Percentiles rank a stretch among this genome's conserved stretches.
Evolutionary conservation across 257 asterid species (phyloP).

Genomic region (Rehmannia glutinosa): DNA sequence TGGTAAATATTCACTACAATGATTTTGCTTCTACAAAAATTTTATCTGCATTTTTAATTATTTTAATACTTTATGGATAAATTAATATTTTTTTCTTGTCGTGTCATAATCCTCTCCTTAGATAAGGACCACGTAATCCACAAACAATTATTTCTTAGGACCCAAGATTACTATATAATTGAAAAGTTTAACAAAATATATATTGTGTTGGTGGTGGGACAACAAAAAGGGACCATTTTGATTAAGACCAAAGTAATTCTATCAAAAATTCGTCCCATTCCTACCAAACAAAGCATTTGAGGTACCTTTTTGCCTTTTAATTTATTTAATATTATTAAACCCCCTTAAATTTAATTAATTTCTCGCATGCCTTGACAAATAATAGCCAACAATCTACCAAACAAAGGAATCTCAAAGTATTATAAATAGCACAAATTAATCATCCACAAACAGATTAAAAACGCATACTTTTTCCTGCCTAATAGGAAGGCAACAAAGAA

Average conservation of each 20-base stretch:
- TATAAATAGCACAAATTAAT: not conserved
- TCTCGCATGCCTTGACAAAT: not conserved
- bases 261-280: constrained; percentile 14
- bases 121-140: not conserved
- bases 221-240: constrained; percentile 15
- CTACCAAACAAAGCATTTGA: constrained; percentile 29
- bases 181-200: not conserved
- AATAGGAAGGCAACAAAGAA: not conserved
- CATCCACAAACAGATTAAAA: not conserved
- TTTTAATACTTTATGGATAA: too few species aligned
- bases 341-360: not conserved
- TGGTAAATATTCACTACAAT: too few species aligned
- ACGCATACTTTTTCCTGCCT: constrained; percentile 4
- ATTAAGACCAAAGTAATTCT: constrained; percentile 29
- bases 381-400: constrained; percentile 20
- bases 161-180: constrained; percentile 19
- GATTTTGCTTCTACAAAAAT: too few species aligned
- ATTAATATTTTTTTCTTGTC: too few species aligned
- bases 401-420: constrained; percentile 18
- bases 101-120: not conserved
- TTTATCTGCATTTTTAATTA: too few species aligned
- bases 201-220: constrained; percentile 17
- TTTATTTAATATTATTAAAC: not conserved
- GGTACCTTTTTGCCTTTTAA: not conserved
- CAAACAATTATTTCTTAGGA: constrained; percentile 9